phyloP scores from a whole-genome alignment of 257 asterid genomes.

The Solanum clarkiae region DNA sequence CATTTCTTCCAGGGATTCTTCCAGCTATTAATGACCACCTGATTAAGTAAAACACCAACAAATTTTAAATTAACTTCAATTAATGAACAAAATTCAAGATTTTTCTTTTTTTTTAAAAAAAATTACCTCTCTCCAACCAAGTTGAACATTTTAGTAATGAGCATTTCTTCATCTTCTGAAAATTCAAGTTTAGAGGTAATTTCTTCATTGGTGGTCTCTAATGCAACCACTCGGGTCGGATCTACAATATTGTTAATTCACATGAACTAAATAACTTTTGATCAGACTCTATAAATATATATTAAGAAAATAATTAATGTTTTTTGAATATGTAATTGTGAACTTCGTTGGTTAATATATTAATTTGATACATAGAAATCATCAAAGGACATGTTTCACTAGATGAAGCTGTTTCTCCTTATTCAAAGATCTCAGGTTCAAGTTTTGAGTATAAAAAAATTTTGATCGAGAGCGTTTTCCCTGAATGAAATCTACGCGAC shows the following conservation, averaged over 20 bases:
- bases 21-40: conserved; percentile 54
- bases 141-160: conserved; percentile 17
- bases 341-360: background rate
- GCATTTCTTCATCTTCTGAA: conserved; percentile 18
- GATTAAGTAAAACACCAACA: background rate
- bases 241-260: background rate
- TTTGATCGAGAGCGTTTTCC: too few species aligned
- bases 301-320: background rate
- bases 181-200: conserved; percentile 3
- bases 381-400: too few species aligned
- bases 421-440: too few species aligned
- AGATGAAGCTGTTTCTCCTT: too few species aligned
- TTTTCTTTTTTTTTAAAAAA: too few species aligned
- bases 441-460: too few species aligned
- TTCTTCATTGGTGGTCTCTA: background rate
- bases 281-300: background rate
- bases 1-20: conserved; percentile 51
- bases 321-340: background rate
- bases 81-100: background rate
- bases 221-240: background rate
- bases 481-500: too few species aligned
- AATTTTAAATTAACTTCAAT: background rate
- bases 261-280: background rate
- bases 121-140: conserved; percentile 9
- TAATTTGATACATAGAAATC: background rate